These are phyloP conservation scores for Xylaria sp. DNA, from an alignment of 2,329 filamentous ascomycete species.

Conservation along the genomic window DNA sequence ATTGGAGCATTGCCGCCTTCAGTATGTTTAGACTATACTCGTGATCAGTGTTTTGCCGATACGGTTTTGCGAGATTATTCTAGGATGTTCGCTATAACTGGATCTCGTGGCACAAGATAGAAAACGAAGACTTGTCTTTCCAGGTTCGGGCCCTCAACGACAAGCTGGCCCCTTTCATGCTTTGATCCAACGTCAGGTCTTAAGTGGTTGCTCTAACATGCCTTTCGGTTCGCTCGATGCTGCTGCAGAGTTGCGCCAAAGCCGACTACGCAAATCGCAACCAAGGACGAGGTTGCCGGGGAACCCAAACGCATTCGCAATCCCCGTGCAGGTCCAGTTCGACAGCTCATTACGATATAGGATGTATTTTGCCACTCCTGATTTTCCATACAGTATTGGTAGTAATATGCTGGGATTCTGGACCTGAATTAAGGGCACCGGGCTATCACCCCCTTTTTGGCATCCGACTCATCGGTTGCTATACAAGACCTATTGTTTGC, in stretches of 20 bases:
- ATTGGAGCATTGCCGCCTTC: constrained; percentile 1
- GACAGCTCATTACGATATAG: background rate
- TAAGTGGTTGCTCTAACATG: background rate
- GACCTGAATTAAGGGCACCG: background rate
- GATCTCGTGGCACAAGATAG: background rate
- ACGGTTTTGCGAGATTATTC: background rate
- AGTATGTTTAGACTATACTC: background rate
- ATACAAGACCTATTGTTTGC: background rate
- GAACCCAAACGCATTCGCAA: background rate
- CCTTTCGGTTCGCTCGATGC: background rate
- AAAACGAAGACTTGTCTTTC: background rate
- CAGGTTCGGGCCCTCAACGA: background rate
- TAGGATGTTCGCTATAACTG: background rate
- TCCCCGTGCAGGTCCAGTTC: background rate
- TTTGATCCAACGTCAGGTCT: background rate
- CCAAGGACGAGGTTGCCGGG: background rate
- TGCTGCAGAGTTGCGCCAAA: background rate
- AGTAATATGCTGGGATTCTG: background rate
- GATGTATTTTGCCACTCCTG: background rate
- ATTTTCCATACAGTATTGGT: background rate
- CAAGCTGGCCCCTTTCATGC: background rate
- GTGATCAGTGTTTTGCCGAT: background rate
- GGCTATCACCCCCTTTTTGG: background rate
- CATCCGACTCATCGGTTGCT: background rate
- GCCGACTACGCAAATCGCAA: background rate